Base-by-base conservation (phyloP, 805 yeast species). In the Candida suzukii region DNA sequence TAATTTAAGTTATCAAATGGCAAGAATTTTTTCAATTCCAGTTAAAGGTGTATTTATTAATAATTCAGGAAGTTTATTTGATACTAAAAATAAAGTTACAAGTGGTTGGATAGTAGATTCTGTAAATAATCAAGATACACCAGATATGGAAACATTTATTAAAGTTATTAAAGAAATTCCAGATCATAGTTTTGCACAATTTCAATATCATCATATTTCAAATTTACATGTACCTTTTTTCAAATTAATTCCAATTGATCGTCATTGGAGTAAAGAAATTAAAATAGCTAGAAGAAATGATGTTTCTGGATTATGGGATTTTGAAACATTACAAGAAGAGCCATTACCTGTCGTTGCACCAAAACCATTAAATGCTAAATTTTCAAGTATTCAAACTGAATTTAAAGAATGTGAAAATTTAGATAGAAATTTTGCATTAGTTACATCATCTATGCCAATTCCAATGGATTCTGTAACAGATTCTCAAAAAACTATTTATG, bases 1-100 rank as follows among this genome's bases (percentile, higher is more conserved):
- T 56, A 81, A 85, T 40, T 63, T 90, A 49, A 83, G 95, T 39
- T 90, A 90, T 58, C 96, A 90, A 61, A 70, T 88, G 64, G 96
- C 96, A 2, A 74, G 95, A 54, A 73, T 80, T 38, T 87, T 79
- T 54, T 86, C 90, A 26, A 73, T 88, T 25, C 93, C 96, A 0
- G 93, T 84, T 2, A 73, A 67, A 48, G 97, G 97, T 31, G 95
- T 90, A 1, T 88, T 77, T 56, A 71, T 86, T 32, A 81, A 83
- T 50, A 76, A 82, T 50, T 86, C 93, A 0, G 71, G 85, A 2
- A 91, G 91, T 0, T 80, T 91, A 0, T 88, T 90, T 63, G 75
- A 68, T 36, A 57, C 82, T 35, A 52, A 12, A 2, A 41, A 68
- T 8, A 70, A 67, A 39, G 88, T 83, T 42, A 69, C 74, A 42